Conservation (phyloP, 108 stramenopile species). For the Nitzschia inconspicua region DNA sequence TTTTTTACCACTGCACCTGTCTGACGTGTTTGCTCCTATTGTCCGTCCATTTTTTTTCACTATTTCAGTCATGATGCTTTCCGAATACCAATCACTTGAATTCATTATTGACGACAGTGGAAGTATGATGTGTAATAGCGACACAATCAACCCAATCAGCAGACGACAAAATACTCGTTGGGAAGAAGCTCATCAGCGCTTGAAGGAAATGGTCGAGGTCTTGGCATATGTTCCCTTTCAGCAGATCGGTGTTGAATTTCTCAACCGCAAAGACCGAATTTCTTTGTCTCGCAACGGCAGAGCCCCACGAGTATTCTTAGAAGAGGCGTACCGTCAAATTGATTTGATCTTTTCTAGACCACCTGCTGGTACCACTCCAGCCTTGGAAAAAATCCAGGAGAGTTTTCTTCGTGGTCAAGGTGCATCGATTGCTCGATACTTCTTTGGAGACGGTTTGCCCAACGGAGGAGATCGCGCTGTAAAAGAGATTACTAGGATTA, state of each 20-base stretch:
- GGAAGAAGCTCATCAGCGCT: conserved; percentile 39
- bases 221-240: conserved; percentile 45
- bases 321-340: conserved; percentile 26
- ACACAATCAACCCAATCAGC: conserved; percentile 26
- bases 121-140: conserved; percentile 33
- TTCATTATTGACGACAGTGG: conserved; percentile 55
- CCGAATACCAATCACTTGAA: conserved; percentile 38
- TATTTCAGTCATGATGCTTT: conserved; percentile 36
- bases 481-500: conserved; percentile 33
- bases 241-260: conserved; percentile 39
- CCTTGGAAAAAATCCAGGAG: conserved; percentile 41
- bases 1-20: background rate
- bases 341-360: conserved; percentile 28
- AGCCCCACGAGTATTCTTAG: conserved; percentile 27
- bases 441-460: conserved; percentile 51
- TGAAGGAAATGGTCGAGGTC: conserved; percentile 54
- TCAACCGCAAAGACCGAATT: conserved; percentile 40
- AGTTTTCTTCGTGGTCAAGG: conserved; percentile 31
- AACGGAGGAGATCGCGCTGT: conserved; percentile 43
- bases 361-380: conserved; percentile 44
- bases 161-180: conserved; percentile 27
- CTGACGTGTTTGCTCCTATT: background rate
- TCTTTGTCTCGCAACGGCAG: conserved; percentile 24
- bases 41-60: background rate
- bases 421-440: conserved; percentile 36